phyloP scores from a whole-genome alignment of 2,329 filamentous ascomycete genomes.

The Hymenoscyphus infarciens region DNA sequence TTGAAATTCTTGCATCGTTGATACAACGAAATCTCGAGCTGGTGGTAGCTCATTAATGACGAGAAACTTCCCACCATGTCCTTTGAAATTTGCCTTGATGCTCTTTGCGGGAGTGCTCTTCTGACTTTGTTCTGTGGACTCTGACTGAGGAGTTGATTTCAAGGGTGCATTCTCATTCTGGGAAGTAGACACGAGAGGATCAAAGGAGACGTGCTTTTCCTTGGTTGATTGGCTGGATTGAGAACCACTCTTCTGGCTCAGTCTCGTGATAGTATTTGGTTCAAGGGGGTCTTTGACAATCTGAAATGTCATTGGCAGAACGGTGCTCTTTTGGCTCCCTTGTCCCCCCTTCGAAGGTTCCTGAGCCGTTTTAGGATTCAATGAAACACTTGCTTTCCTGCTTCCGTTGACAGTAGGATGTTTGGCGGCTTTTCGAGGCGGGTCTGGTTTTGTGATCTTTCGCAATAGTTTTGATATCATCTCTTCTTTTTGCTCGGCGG shows the following conservation, averaged over 20 bases:
- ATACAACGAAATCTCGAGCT: constrained; percentile 44
- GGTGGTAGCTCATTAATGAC: constrained; percentile 41
- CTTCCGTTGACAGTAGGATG: constrained; percentile 4
- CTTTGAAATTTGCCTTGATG: constrained; percentile 17
- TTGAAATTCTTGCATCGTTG: constrained; percentile 54
- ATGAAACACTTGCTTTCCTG: neutral
- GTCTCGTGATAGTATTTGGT: constrained; percentile 55
- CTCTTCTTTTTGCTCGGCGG: neutral
- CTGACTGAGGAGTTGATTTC: neutral
- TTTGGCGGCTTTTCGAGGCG: neutral
- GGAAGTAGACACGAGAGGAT: constrained; percentile 20
- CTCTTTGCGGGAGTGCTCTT: constrained; percentile 1
- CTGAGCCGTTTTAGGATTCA: neutral
- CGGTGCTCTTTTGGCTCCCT: neutral
- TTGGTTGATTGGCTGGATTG: constrained; percentile 44
- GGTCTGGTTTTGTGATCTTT: constrained; percentile 37
- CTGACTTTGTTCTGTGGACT: neutral
- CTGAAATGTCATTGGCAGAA: constrained; percentile 58
- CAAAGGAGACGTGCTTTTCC: constrained; percentile 40
- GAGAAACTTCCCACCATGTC: constrained; percentile 29
- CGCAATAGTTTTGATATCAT: constrained; percentile 35
- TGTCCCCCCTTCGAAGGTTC: neutral
- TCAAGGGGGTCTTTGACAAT: constrained; percentile 75
- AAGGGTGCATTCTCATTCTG: neutral
- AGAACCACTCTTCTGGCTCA: constrained; percentile 62